These are phyloP conservation scores for Agaricales sp. DNA, from an alignment of 1,284 basidiomycete genomes.

Conservation along the genomic window DNA sequence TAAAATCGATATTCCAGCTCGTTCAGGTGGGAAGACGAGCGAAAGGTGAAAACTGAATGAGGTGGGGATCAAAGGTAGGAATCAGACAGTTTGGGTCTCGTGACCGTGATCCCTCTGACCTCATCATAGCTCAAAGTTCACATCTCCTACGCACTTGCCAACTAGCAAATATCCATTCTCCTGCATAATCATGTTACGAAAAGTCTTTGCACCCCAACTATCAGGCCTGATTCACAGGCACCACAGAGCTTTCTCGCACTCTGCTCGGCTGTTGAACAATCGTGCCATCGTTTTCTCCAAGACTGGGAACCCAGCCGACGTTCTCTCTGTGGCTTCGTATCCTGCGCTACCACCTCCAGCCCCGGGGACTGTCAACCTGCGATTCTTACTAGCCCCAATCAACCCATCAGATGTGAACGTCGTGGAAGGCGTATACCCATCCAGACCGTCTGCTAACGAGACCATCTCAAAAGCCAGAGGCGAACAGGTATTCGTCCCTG, in stretches of 20 bases:
- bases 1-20: too few species aligned
- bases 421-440: constrained; percentile 74
- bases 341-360: constrained; percentile 41
- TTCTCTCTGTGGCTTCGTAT: constrained; percentile 44
- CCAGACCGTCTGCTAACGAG: constrained; percentile 39
- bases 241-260: not conserved
- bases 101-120: too few species aligned
- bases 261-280: constrained; percentile 16
- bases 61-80: too few species aligned
- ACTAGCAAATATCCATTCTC: too few species aligned
- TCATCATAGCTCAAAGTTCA: too few species aligned
- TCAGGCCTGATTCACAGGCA: not conserved
- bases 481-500: constrained; percentile 44
- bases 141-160: too few species aligned
- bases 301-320: constrained; percentile 49
- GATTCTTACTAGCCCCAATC: constrained; percentile 66
- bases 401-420: constrained; percentile 79
- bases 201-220: not conserved
- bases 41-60: too few species aligned
- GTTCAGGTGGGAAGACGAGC: too few species aligned
- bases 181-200: not conserved
- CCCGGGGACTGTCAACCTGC: constrained; percentile 49
- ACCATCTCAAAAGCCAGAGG: constrained; percentile 23
- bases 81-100: too few species aligned
- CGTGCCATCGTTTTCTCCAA: constrained; percentile 57